Conservation (phyloP, 148 eudicot species). For the Drosera capensis region DNA sequence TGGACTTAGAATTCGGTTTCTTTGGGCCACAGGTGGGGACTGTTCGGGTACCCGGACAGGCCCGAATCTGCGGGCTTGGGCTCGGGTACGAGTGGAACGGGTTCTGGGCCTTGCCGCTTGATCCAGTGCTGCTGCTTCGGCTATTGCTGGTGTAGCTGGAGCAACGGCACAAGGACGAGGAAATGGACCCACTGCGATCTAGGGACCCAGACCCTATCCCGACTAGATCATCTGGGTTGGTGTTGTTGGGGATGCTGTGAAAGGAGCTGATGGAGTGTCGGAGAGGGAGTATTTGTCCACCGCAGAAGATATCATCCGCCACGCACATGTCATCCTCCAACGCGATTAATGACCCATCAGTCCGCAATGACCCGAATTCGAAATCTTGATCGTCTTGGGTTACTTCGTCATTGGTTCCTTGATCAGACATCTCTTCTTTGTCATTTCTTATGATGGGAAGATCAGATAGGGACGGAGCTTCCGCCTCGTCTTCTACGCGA, state of each 20-base stretch:
- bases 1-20: conserved; percentile 16
- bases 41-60: conserved; percentile 10
- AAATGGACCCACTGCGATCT: conserved; percentile 21
- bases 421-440: too few relatives aligned
- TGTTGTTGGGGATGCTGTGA: too few relatives aligned
- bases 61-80: conserved; percentile 47
- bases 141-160: conserved; percentile 48
- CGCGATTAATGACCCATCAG: conserved; percentile 8
- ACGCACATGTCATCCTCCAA: conserved; percentile 52
- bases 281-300: conserved; percentile 61
- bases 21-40: conserved; percentile 1
- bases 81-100: conserved; percentile 62
- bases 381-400: conserved; percentile 24
- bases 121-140: conserved; percentile 23
- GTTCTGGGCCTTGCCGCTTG: conserved; percentile 23
- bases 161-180: conserved; percentile 35
- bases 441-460: too few relatives aligned
- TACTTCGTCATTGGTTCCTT: too few relatives aligned
- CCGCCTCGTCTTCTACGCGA: too few relatives aligned
- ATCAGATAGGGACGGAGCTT: too few relatives aligned
- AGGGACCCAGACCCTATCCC: conserved; percentile 2
- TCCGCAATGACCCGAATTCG: conserved; percentile 45
- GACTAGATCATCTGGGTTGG: conserved; percentile 25
- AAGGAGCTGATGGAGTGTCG: conserved; percentile 64
- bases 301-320: conserved; percentile 70